Conservation (phyloP, 305 asterid species). For the Plantago rigida region DNA sequence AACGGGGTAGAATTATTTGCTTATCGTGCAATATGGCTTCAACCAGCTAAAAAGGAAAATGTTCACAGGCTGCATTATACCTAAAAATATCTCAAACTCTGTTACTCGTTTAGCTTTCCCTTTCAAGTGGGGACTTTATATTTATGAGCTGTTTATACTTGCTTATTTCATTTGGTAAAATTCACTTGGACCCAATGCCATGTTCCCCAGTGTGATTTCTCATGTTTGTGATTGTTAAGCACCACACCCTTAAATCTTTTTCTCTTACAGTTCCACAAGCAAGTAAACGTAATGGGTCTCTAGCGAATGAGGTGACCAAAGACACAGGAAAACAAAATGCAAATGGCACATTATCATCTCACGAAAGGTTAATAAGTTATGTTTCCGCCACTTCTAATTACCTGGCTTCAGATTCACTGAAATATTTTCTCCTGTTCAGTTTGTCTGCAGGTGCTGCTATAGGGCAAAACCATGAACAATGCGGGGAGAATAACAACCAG, state of each 20-base stretch:
- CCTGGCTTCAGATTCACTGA: background rate
- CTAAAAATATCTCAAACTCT: background rate
- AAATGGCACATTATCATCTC: slow-evolving; percentile 39
- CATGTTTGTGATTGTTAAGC: background rate
- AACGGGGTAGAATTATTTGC: background rate
- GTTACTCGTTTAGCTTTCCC: background rate
- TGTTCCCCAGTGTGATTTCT: background rate
- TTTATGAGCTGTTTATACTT: background rate
- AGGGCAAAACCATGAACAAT: slow-evolving; percentile 27
- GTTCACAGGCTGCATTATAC: background rate
- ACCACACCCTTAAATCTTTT: slow-evolving; percentile 1
- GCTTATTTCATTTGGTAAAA: background rate
- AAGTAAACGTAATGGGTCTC: slow-evolving; percentile 29
- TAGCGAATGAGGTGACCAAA: slow-evolving; percentile 26
- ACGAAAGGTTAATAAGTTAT: slow-evolving; percentile 40
- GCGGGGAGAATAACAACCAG: slow-evolving; percentile 24
- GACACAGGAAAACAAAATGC: slow-evolving; percentile 26
- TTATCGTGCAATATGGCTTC: background rate
- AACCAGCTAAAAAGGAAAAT: background rate
- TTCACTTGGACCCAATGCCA: background rate
- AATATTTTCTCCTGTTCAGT: slow-evolving; percentile 23
- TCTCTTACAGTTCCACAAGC: slow-evolving; percentile 29
- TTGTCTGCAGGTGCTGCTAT: slow-evolving; percentile 29
- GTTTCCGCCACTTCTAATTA: too few relatives aligned
- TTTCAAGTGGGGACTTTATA: background rate